phyloP scores from a whole-genome alignment of 306 rosid genomes.

The Sechiopsis laciniata region DNA sequence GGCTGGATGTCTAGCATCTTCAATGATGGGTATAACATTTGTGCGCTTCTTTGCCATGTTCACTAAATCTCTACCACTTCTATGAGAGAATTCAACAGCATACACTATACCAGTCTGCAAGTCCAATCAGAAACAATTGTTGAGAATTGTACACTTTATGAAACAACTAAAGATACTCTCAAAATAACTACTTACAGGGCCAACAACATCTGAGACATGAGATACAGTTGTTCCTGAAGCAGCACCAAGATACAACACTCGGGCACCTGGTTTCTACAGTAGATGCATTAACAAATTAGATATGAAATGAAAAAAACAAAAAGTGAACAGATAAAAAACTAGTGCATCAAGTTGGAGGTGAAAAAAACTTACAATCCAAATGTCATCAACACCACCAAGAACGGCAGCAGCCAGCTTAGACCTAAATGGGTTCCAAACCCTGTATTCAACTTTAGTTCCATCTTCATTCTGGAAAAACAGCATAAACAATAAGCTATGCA shows the following conservation, averaged over 20 bases:
- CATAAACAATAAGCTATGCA: background rate
- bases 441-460: conserved; percentile 66
- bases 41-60: conserved; percentile 95
- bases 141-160: background rate
- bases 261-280: conserved; percentile 68
- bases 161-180: background rate
- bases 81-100: conserved; percentile 92
- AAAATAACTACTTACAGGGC: conserved; percentile 56
- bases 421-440: conserved; percentile 92
- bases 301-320: too few species aligned
- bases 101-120: conserved; percentile 72
- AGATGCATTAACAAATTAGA: background rate
- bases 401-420: conserved; percentile 90
- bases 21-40: conserved; percentile 81
- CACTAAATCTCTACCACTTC: conserved; percentile 93
- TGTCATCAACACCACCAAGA: conserved; percentile 76
- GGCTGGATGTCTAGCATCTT: conserved; percentile 94
- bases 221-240: conserved; percentile 96
- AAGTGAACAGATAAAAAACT: background rate
- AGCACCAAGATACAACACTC: conserved; percentile 83
- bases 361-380: background rate
- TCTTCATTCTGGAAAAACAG: conserved; percentile 53
- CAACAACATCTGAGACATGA: conserved; percentile 91
- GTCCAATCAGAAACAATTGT: background rate
- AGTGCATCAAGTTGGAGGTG: background rate